Percentiles rank a stretch among this genome's conserved stretches.
phyloP scores from a whole-genome alignment of 257 asterid genomes.

The Leptodermis oblonga region DNA sequence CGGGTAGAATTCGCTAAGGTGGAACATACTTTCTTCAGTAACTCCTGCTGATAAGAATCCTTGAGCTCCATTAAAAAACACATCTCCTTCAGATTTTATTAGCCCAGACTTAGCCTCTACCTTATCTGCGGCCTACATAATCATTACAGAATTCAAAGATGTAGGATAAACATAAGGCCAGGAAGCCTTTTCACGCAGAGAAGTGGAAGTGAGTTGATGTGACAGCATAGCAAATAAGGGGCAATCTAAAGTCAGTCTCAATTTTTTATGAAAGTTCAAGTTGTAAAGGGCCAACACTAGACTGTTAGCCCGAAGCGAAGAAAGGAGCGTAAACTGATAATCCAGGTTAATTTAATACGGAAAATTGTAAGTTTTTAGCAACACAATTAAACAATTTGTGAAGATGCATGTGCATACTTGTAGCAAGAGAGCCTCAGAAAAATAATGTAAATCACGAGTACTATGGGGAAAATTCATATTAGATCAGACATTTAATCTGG shows the following conservation, averaged over 20 bases:
- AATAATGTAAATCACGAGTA: background rate
- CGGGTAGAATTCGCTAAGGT: constrained; percentile 64
- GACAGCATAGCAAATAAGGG: background rate
- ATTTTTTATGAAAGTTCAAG: background rate
- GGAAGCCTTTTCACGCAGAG: background rate
- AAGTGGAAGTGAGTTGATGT: background rate
- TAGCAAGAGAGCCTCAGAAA: background rate
- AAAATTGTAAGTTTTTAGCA: background rate
- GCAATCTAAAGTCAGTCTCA: background rate
- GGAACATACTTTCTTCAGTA: constrained; percentile 41
- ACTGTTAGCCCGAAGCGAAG: background rate
- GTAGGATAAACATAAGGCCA: background rate
- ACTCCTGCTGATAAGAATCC: constrained; percentile 37
- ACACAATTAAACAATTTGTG: background rate
- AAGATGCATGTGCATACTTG: background rate
- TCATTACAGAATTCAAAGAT: constrained; percentile 1
- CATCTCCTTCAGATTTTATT: constrained; percentile 74
- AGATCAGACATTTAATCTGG: background rate
- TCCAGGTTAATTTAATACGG: background rate
- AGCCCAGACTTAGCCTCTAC: constrained; percentile 51
- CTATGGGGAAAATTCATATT: background rate
- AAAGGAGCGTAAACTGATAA: background rate
- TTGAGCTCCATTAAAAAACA: constrained; percentile 60
- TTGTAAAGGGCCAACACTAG: background rate
- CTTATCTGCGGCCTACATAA: constrained; percentile 65